Percentiles rank a stretch among this genome's conserved stretches.
phyloP scores from a whole-genome alignment of 2,329 filamentous ascomycete species.

The Diaporthe aspalathi region DNA sequence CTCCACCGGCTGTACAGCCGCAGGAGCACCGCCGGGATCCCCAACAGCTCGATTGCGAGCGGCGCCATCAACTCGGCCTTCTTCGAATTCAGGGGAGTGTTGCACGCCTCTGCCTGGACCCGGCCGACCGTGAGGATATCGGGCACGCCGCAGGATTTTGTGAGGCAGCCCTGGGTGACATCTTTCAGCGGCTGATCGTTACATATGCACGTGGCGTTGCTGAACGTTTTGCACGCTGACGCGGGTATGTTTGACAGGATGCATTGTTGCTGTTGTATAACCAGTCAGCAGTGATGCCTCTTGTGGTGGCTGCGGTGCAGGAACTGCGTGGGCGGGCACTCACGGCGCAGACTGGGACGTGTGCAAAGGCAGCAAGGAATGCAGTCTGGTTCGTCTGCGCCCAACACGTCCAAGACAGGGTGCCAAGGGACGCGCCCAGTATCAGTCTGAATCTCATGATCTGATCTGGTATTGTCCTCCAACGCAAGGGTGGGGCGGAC shows the following conservation, averaged over 20 bases:
- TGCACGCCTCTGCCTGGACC: conserved; percentile 50
- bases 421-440: conserved; percentile 4
- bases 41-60: conserved; percentile 51
- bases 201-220: conserved; percentile 48
- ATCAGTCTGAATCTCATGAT: background rate
- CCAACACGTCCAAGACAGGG: conserved; percentile 9
- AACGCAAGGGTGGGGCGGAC: background rate
- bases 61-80: conserved; percentile 49
- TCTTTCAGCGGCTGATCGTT: conserved; percentile 41
- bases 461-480: background rate
- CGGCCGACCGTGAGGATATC: conserved; percentile 48
- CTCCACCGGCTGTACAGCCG: conserved; percentile 53
- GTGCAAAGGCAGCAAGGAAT: conserved; percentile 29
- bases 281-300: background rate
- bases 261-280: conserved; percentile 42
- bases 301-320: background rate
- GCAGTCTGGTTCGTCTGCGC: conserved; percentile 28
- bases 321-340: background rate
- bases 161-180: conserved; percentile 43
- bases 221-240: conserved; percentile 43
- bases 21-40: conserved; percentile 49
- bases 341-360: conserved; percentile 28
- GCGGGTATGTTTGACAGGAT: conserved; percentile 41
- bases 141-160: conserved; percentile 42
- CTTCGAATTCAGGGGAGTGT: conserved; percentile 47